A percentile compares a stretch with the other conserved stretches of the same genome.
Evolutionary conservation across 306 rosid species (phyloP).

Genomic region (Quercus robur): DNA sequence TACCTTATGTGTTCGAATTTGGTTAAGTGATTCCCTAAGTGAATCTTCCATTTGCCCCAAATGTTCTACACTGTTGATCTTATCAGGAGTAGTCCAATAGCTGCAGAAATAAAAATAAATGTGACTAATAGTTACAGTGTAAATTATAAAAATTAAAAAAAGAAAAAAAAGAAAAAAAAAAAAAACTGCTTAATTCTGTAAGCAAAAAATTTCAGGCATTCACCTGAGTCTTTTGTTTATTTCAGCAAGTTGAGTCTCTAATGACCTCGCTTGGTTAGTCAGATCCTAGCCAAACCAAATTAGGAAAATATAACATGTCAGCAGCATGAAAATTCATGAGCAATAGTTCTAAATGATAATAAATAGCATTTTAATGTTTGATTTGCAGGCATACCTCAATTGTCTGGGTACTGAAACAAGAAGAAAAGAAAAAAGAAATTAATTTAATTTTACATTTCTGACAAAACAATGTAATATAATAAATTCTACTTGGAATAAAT

Average conservation of each 20-base stretch:
- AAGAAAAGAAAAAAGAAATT: conserved; percentile 3
- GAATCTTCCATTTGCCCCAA: conserved; percentile 80
- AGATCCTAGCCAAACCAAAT: conserved; percentile 47
- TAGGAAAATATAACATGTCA: neutral
- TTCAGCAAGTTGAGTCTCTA: conserved; percentile 56
- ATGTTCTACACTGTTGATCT: conserved; percentile 63
- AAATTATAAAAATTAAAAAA: neutral
- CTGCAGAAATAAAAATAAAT: conserved; percentile 40
- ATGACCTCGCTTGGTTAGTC: conserved; percentile 43
- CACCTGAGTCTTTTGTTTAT: conserved; percentile 70
- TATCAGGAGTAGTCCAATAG: conserved; percentile 58
- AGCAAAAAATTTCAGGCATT: neutral
- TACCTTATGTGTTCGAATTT: conserved; percentile 67
- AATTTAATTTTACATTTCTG: neutral
- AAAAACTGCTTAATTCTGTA: neutral
- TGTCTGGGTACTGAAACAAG: conserved; percentile 68
- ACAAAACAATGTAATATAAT: neutral
- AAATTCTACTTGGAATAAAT: neutral
- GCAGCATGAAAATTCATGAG: neutral
- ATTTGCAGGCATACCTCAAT: conserved; percentile 49
- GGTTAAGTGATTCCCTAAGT: conserved; percentile 59
- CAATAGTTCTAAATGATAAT: neutral
- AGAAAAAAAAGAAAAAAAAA: neutral
- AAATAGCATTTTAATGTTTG: neutral
- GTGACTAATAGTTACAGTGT: neutral